Conservation (phyloP, 306 rosid species). For the Prunus davidiana region DNA sequence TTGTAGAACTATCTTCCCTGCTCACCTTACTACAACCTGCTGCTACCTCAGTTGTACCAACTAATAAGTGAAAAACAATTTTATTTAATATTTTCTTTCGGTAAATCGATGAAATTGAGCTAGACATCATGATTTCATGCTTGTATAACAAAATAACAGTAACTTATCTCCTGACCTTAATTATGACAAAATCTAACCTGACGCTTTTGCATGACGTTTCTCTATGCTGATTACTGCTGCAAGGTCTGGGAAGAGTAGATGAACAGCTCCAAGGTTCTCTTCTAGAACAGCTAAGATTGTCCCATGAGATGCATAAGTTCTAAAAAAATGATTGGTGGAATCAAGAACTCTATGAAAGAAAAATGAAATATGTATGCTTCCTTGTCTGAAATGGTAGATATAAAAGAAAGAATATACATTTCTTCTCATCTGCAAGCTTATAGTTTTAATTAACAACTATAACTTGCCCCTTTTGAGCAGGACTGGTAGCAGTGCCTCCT, state of each 20-base stretch:
- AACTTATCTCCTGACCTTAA: neutral
- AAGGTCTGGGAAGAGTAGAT: no score
- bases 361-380: slow-evolving; percentile 13
- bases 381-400: neutral
- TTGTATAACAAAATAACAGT: neutral
- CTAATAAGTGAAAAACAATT: neutral
- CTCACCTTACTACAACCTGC: neutral
- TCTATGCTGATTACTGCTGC: neutral
- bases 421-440: slow-evolving; percentile 11
- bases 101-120: neutral
- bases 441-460: slow-evolving; percentile 9
- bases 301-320: neutral
- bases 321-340: neutral
- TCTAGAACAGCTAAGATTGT: neutral
- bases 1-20: neutral
- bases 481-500: slow-evolving; percentile 9
- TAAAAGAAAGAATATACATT: slow-evolving; percentile 6
- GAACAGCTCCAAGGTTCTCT: no score
- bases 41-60: neutral
- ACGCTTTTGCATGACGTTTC: neutral
- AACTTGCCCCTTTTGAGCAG: slow-evolving; percentile 15
- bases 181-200: neutral
- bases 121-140: neutral
- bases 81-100: neutral
- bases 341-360: neutral